Percentiles rank a stretch among this genome's conserved stretches.
Conservation (phyloP, 176 grass and related monocot genomes). For the Eleusine indica region DNA sequence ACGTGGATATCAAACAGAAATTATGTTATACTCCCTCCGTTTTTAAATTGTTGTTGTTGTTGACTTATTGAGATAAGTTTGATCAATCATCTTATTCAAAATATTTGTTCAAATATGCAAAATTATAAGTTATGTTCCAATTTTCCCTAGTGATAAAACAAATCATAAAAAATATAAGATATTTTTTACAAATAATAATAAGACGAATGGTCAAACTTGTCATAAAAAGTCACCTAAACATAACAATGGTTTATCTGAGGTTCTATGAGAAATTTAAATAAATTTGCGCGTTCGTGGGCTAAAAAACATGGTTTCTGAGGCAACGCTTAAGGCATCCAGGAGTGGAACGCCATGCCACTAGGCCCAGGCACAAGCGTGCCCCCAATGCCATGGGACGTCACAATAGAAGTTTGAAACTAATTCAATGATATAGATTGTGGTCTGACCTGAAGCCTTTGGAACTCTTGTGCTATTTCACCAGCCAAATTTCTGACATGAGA, state of each 20-base stretch:
- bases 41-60: too few species aligned
- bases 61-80: too few species aligned
- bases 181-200: too few species aligned
- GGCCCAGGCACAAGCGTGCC: not conserved
- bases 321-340: not conserved
- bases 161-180: too few species aligned
- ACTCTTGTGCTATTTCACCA: slow-evolving; percentile 74
- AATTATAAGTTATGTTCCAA: too few species aligned
- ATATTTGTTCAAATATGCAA: too few species aligned
- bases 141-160: too few species aligned
- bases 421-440: slow-evolving; percentile 7
- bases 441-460: slow-evolving; percentile 65
- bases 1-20: not conserved
- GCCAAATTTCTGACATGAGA: slow-evolving; percentile 62
- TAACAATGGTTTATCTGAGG: not conserved
- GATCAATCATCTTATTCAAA: too few species aligned
- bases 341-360: not conserved
- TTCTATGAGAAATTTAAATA: not conserved
- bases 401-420: not conserved
- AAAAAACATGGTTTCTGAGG: not conserved
- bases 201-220: too few species aligned
- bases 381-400: not conserved
- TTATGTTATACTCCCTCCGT: not conserved
- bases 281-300: not conserved
- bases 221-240: not conserved